Evolutionary conservation across 1,284 basidiomycete genomes (phyloP).

Genomic region (Exobasidium cylindrosporum): DNA sequence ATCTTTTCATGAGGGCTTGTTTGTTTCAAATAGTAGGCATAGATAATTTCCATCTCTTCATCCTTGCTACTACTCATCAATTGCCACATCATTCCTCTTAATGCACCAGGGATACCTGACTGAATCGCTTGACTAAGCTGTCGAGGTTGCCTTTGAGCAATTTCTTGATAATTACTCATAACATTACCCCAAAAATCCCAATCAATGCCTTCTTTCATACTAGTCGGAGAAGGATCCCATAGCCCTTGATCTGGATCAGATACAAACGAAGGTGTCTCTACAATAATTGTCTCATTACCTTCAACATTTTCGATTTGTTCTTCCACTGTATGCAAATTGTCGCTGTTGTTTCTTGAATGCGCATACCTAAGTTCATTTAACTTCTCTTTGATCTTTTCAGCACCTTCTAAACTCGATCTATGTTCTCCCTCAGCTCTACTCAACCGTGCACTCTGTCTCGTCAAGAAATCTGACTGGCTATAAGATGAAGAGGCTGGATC

Average conservation of each 20-base stretch:
- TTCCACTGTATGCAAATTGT: neutral
- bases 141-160: slow-evolving; percentile 60
- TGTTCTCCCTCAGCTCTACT: slow-evolving; percentile 43
- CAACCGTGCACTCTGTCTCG: slow-evolving; percentile 35
- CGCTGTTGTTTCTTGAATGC: neutral
- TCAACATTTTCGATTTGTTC: neutral
- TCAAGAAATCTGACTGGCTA: slow-evolving; percentile 7
- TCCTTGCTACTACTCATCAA: slow-evolving; percentile 90
- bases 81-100: slow-evolving; percentile 97
- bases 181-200: slow-evolving; percentile 95
- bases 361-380: slow-evolving; percentile 2
- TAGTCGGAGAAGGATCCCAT: neutral
- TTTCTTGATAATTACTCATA: slow-evolving; percentile 62
- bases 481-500: neutral
- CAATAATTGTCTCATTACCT: neutral
- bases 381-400: slow-evolving; percentile 44
- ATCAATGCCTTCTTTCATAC: slow-evolving; percentile 48
- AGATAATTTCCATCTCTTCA: slow-evolving; percentile 76
- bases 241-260: slow-evolving; percentile 13
- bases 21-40: slow-evolving; percentile 77
- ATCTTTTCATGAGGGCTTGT: slow-evolving; percentile 85
- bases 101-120: slow-evolving; percentile 76
- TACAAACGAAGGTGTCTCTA: neutral
- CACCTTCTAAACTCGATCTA: slow-evolving; percentile 41
- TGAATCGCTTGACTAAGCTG: slow-evolving; percentile 86